These are phyloP conservation scores for Neonectria punicea DNA, from an alignment of 2,329 filamentous ascomycete genomes.

Conservation along the genomic window DNA sequence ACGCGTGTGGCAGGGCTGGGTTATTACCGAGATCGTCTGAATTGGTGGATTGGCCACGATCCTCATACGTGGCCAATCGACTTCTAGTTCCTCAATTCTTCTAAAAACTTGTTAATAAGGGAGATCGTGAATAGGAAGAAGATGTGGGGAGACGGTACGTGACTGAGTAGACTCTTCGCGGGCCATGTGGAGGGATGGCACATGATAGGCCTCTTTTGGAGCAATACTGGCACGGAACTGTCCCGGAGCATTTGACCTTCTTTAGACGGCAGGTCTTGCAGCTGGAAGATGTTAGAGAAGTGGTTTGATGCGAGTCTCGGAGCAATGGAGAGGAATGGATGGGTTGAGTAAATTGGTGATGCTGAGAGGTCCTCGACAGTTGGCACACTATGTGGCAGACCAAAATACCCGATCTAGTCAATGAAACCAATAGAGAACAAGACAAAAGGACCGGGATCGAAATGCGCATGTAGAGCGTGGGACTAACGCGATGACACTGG, in stretches of 20 bases:
- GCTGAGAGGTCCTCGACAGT: neutral
- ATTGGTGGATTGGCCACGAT: neutral
- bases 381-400: no score
- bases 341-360: neutral
- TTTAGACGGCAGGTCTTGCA: constrained; percentile 7
- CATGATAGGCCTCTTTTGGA: neutral
- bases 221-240: constrained; percentile 3
- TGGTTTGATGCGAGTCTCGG: neutral
- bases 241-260: constrained; percentile 11
- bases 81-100: constrained; percentile 4
- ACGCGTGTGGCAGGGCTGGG: neutral
- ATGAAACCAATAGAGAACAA: no score
- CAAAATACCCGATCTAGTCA: neutral
- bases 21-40: neutral
- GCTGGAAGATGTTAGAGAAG: neutral
- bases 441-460: neutral
- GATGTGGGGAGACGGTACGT: neutral
- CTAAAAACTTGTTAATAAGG: neutral
- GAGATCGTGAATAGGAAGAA: neutral
- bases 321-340: neutral
- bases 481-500: neutral
- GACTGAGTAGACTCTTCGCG: constrained; percentile 4
- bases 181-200: neutral
- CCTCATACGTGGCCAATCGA: constrained; percentile 3
- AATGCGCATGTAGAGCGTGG: neutral